Evolutionary conservation across 1,284 basidiomycete genomes (phyloP), one percentile per base, ranked within the genome.

Genomic region (Trametes hirsuta): DNA sequence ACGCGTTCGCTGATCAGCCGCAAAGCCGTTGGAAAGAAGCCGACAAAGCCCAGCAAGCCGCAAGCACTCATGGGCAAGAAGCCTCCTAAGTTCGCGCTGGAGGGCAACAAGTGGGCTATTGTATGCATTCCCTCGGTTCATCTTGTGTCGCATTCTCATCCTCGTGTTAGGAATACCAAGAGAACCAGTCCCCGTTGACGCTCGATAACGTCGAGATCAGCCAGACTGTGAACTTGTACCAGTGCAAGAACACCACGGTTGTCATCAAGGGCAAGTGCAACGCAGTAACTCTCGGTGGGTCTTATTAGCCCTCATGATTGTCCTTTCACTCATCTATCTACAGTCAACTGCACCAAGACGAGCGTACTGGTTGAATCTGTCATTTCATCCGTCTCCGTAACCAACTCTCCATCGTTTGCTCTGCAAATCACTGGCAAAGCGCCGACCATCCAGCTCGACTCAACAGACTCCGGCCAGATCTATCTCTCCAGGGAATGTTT

Each of bases 241-340:
- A 87, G 24, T 98, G 96, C 83, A 97, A 95, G 79, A 91, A 90
- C 70, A 85, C 87, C n/a, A 92, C 91, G 0, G 80, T 99, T 53
- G 77, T 93, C 59, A 81, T 99, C 73, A 90, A 90, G 72, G 97
- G 97, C 72, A 99, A 99, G 79, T 87, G 95, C 69, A 99, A 99
- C 71, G 96, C 95, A 4, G 87, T 99, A 37, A 94, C 90, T 15
- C 79, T 99, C 66, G 84, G 94, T 95, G 71, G 70, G 88, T 79
- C 6, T 18, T 35, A 14, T 22, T 21, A 45, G 37, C 18, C 21
- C 9, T 35, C 37, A n/a, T 14, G n/a, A 6, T 21, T 3, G 1
- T 4, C 14, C 12, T 39, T 40, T 22, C 42, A 8, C 36, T 56
- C 11, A 53, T 41, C 30, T 42, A 30, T 47, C 30, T 24, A 21